A percentile compares a stretch with the other conserved stretches of the same genome.
phyloP scores from a whole-genome alignment of 305 asterid species.

The Fraxinus sp. region DNA sequence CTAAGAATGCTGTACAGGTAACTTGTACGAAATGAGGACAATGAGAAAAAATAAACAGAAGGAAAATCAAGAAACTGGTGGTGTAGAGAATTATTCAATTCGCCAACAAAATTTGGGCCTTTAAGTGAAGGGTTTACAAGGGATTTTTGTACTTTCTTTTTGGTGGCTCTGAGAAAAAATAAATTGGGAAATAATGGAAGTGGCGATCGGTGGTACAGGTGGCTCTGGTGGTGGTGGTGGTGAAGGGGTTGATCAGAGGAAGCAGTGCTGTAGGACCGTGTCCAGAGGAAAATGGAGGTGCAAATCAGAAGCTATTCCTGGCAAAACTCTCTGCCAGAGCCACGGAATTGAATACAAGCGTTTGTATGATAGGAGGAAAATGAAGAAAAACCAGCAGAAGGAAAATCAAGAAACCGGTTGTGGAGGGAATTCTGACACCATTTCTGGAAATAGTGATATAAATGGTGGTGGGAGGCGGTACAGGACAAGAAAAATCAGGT shows the following conservation, averaged over 20 bases:
- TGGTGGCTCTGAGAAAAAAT: not conserved
- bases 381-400: not conserved
- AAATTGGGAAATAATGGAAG: conserved; percentile 21
- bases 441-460: conserved; percentile 10
- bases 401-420: not conserved
- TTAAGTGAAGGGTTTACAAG: not conserved
- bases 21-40: not conserved
- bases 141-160: conserved; percentile 11
- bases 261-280: conserved; percentile 31
- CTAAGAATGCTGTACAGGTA: not conserved
- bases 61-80: not conserved
- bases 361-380: not conserved
- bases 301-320: conserved; percentile 34
- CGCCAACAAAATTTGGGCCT: not conserved
- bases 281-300: conserved; percentile 39
- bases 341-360: conserved; percentile 16
- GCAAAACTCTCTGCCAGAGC: conserved; percentile 35
- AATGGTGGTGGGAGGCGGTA: conserved; percentile 20
- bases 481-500: conserved; percentile 4
- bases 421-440: not conserved
- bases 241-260: conserved; percentile 22
- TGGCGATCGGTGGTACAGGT: not conserved
- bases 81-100: conserved; percentile 8
- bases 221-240: not conserved
- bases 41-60: not conserved